These are phyloP conservation scores for Hymenochaete sp. DNA, from an alignment of 1,284 basidiomycete species.

Conservation along the genomic window DNA sequence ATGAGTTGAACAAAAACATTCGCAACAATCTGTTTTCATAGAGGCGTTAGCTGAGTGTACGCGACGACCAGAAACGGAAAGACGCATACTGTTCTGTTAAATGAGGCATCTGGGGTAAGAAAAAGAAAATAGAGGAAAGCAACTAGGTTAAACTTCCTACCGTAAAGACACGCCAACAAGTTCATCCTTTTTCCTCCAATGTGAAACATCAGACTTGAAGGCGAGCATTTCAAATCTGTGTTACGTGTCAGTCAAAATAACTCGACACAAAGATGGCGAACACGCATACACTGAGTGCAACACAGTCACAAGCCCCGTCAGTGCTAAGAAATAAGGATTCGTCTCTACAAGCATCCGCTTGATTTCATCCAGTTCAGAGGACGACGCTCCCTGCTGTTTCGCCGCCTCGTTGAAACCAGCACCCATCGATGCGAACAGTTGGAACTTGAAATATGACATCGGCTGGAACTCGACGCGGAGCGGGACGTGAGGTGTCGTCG, in stretches of 20 bases:
- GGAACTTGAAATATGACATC: slow-evolving; percentile 81
- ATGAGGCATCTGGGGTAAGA: too few relatives aligned
- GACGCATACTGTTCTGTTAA: too few relatives aligned
- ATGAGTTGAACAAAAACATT: slow-evolving; percentile 90
- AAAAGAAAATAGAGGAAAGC: slow-evolving; percentile 11
- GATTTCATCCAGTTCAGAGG: slow-evolving; percentile 83
- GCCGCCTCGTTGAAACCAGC: slow-evolving; percentile 76
- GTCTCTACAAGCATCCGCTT: slow-evolving; percentile 94
- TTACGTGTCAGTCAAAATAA: background rate
- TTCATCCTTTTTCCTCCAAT: slow-evolving; percentile 91
- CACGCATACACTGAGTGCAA: slow-evolving; percentile 74
- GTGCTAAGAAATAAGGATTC: slow-evolving; percentile 80
- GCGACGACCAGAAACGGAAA: too few relatives aligned
- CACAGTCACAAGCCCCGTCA: slow-evolving; percentile 77
- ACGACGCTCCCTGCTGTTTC: slow-evolving; percentile 51
- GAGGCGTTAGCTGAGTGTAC: slow-evolving; percentile 7
- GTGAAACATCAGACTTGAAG: slow-evolving; percentile 88
- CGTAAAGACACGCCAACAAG: slow-evolving; percentile 78
- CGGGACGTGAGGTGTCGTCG: slow-evolving; percentile 64
- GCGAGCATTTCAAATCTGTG: slow-evolving; percentile 89
- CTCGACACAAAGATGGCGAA: background rate
- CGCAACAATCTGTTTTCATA: slow-evolving; percentile 63
- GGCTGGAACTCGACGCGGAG: slow-evolving; percentile 80
- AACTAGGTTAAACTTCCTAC: slow-evolving; percentile 31
- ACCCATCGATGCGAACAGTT: slow-evolving; percentile 73